Evolutionary conservation across 768 basidiomycete genomes (phyloP).

Genomic region (Tulasnella sp.): DNA sequence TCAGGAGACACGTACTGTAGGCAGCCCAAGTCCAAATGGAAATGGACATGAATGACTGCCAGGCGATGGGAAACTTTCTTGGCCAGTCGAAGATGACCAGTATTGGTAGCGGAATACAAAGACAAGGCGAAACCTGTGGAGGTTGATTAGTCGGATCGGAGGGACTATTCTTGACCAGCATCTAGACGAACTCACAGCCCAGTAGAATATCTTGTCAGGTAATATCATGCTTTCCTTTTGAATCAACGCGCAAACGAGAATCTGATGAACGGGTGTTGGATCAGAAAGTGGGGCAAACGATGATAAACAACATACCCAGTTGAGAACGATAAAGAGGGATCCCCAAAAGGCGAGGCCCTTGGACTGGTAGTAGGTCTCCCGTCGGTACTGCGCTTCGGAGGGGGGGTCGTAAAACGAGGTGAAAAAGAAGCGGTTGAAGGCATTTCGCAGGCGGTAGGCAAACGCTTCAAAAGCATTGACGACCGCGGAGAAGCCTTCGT

Average conservation of each 20-base stretch:
- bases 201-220: conserved; percentile 18
- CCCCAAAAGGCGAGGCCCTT: conserved; percentile 20
- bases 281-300: background rate
- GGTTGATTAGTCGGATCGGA: background rate
- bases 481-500: background rate
- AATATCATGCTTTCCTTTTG: conserved; percentile 11
- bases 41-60: conserved; percentile 24
- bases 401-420: conserved; percentile 7
- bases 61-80: conserved; percentile 19
- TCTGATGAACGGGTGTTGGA: background rate
- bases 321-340: conserved; percentile 23
- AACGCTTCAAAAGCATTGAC: conserved; percentile 1
- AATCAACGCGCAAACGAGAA: conserved; percentile 16
- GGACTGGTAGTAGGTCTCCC: conserved; percentile 18
- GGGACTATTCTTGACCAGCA: background rate
- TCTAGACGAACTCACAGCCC: conserved; percentile 14
- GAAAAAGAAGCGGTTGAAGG: background rate
- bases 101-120: conserved; percentile 24
- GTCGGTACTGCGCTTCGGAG: conserved; percentile 10
- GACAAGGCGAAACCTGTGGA: conserved; percentile 9
- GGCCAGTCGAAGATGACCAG: conserved; percentile 28
- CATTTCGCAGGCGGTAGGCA: background rate
- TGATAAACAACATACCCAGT: conserved; percentile 24
- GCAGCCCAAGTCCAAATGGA: conserved; percentile 23
- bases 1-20: background rate